Evolutionary conservation across 2,329 filamentous ascomycete genomes (phyloP).

Genomic region (Aspergillus costaricaensis): DNA sequence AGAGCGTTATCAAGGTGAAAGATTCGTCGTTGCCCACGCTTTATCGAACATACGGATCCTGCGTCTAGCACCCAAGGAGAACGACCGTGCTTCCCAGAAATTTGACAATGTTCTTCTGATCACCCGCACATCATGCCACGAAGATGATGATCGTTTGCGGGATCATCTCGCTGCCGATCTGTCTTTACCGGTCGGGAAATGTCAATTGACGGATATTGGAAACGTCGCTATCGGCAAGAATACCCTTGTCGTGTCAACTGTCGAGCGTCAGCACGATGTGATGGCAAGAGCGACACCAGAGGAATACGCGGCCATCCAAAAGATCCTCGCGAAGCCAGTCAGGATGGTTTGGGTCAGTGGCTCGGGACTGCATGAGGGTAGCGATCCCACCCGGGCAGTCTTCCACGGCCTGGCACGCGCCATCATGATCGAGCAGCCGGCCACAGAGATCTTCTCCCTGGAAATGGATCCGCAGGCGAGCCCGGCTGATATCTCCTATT

Average conservation of each 20-base stretch:
- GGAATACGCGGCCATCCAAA: neutral
- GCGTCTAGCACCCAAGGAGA: neutral
- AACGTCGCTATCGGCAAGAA: neutral
- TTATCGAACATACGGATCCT: neutral
- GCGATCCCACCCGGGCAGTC: neutral
- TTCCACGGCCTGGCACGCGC: slow-evolving; percentile 1
- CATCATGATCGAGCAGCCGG: slow-evolving; percentile 6
- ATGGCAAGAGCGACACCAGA: neutral
- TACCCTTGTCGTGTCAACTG: neutral
- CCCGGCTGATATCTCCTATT: neutral
- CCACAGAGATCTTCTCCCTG: neutral
- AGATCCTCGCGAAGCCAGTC: neutral
- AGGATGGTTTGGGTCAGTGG: neutral
- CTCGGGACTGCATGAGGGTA: neutral
- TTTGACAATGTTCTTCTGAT: neutral
- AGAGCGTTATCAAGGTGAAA: neutral
- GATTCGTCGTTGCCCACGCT: neutral
- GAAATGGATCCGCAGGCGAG: neutral
- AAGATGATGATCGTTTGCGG: neutral
- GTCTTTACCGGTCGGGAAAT: neutral
- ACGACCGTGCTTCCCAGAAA: neutral
- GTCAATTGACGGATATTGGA: neutral
- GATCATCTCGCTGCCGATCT: neutral
- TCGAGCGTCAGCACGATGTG: neutral
- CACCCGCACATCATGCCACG: neutral